phyloP scores from a whole-genome alignment of 2,329 filamentous ascomycete species.

The Colletotrichum eleusines region DNA sequence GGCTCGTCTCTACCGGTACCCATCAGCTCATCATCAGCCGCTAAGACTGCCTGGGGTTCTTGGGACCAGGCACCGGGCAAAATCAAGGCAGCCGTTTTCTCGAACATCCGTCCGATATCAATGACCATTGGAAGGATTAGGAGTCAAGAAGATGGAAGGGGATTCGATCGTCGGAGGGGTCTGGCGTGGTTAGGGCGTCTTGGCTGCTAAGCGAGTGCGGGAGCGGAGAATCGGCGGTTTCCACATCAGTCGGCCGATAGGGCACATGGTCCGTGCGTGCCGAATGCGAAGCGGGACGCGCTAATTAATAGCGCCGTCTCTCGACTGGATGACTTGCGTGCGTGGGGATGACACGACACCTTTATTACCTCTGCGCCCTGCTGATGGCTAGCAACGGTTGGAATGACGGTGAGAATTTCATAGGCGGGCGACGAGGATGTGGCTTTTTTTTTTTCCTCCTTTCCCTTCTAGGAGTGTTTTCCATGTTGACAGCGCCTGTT shows the following conservation, averaged over 20 bases:
- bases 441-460: too few species aligned
- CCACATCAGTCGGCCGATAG: neutral
- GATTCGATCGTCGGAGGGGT: neutral
- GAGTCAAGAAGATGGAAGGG: neutral
- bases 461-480: neutral
- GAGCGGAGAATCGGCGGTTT: neutral
- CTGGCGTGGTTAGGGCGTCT: slow-evolving; percentile 10
- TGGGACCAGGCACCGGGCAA: neutral
- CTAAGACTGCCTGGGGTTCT: neutral
- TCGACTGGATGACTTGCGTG: neutral
- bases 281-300: slow-evolving; percentile 30
- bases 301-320: slow-evolving; percentile 4
- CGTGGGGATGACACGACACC: neutral
- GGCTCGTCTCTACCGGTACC: neutral
- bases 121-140: too few species aligned
- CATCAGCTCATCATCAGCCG: neutral
- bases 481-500: neutral
- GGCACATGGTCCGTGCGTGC: slow-evolving; percentile 30
- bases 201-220: slow-evolving; percentile 37
- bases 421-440: neutral
- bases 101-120: neutral
- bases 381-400: neutral
- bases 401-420: neutral
- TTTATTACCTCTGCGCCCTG: neutral
- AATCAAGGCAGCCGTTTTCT: neutral